Percentiles rank a stretch among this genome's conserved stretches.
Conservation (phyloP, 805 yeast genomes). For the Kuraishia ogatae region DNA sequence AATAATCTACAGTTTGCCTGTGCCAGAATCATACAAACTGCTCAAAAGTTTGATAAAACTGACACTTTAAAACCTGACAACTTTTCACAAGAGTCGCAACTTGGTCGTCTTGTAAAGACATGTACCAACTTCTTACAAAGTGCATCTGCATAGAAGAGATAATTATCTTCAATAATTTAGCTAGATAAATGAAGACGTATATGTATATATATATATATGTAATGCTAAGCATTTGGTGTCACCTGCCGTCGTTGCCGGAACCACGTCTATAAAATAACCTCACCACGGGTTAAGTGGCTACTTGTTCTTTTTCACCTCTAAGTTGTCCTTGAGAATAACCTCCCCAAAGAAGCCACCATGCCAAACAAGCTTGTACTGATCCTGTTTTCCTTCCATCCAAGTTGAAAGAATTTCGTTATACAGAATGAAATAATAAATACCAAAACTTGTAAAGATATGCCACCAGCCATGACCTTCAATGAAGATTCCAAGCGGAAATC, state of each 20-base stretch:
- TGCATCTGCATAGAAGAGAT: not conserved
- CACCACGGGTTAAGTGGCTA: not conserved
- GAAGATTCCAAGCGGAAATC: slow-evolving; percentile 79
- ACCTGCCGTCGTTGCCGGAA: not conserved
- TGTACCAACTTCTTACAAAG: not conserved
- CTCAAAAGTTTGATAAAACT: not conserved
- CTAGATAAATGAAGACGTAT: not conserved
- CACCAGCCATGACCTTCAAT: slow-evolving; percentile 97
- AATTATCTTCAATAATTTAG: too few species aligned
- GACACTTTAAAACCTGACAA: not conserved
- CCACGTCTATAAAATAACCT: not conserved
- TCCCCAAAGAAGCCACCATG: slow-evolving; percentile 52
- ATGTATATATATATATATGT: not conserved
- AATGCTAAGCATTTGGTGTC: not conserved
- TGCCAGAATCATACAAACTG: not conserved
- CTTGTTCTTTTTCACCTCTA: not conserved
- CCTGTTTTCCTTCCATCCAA: slow-evolving; percentile 49
- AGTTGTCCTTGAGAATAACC: slow-evolving; percentile 19
- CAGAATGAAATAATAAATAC: slow-evolving; percentile 79
- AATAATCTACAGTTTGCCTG: not conserved
- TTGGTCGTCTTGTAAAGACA: not conserved
- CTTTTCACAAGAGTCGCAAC: not conserved
- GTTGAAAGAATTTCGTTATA: slow-evolving; percentile 70
- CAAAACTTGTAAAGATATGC: slow-evolving; percentile 82
- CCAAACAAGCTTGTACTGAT: slow-evolving; percentile 51